Percentiles rank a stretch among this genome's conserved stretches.
phyloP scores from a whole-genome alignment of 768 basidiomycete genomes.

The Boletus subcaerulescens region DNA sequence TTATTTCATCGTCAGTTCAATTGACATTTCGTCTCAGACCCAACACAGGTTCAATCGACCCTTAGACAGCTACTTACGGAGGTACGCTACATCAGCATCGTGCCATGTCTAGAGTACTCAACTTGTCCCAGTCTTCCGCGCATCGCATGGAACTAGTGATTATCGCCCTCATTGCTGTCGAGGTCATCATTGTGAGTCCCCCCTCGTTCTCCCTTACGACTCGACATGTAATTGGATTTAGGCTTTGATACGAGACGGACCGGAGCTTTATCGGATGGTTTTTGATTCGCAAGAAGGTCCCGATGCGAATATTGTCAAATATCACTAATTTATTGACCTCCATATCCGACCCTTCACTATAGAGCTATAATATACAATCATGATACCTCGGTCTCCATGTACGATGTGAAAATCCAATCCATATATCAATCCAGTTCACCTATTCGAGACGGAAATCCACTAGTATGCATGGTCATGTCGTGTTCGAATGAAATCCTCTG shows the following conservation, averaged over 20 bases:
- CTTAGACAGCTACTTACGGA: constrained; percentile 87
- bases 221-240: constrained; percentile 25
- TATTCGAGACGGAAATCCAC: neutral
- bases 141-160: constrained; percentile 96
- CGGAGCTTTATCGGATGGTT: constrained; percentile 65
- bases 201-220: neutral
- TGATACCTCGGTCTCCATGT: neutral
- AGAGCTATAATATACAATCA: constrained; percentile 1
- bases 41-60: constrained; percentile 71
- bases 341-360: neutral
- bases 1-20: neutral
- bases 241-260: constrained; percentile 77
- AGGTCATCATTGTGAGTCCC: constrained; percentile 79
- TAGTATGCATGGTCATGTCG: neutral
- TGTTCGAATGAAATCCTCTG: constrained; percentile 15
- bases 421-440: neutral
- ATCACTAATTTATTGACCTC: constrained; percentile 5
- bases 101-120: neutral
- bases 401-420: neutral
- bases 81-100: constrained; percentile 31
- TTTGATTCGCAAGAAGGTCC: constrained; percentile 16
- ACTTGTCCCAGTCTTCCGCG: constrained; percentile 62
- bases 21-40: neutral
- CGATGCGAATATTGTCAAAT: neutral
- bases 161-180: constrained; percentile 90